Evolutionary conservation across 129 eudicot genomes (phyloP).

Genomic region (Dittrichia graveolens): DNA sequence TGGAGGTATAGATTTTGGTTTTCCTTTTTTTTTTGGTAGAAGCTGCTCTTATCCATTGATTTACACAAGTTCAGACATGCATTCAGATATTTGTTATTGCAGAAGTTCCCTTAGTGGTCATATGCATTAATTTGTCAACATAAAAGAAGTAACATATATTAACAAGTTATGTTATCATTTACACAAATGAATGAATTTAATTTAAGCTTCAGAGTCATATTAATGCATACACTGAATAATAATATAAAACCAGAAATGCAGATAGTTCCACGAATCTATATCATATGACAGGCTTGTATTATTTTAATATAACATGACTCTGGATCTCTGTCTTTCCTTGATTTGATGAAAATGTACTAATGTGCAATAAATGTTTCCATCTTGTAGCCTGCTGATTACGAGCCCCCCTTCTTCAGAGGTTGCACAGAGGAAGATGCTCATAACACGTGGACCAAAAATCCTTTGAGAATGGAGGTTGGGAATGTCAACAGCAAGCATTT

Average conservation of each 20-base stretch:
- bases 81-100: too few species aligned
- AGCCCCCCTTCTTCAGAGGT: constrained; percentile 97
- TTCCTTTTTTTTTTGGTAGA: constrained; percentile 23
- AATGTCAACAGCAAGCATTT: constrained; percentile 98
- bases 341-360: constrained; percentile 21
- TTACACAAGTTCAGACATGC: not conserved
- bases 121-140: not conserved
- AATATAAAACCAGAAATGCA: not conserved
- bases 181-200: not conserved
- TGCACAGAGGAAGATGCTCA: constrained; percentile 80
- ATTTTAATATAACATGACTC: not conserved
- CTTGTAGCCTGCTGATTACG: constrained; percentile 91
- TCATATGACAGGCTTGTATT: constrained; percentile 1
- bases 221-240: not conserved
- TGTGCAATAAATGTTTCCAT: constrained; percentile 17
- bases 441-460: constrained; percentile 76
- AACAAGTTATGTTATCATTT: too few species aligned
- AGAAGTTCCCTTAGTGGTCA: not conserved
- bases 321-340: not conserved
- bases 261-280: constrained; percentile 10
- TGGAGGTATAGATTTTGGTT: constrained; percentile 4
- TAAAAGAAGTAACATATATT: not conserved
- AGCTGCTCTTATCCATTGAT: constrained; percentile 8
- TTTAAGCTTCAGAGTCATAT: constrained; percentile 15
- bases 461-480: constrained; percentile 95